These are phyloP conservation scores for Pythium coloratum DNA, from an alignment of 352 stramenopile genomes.

Conservation along the genomic window DNA sequence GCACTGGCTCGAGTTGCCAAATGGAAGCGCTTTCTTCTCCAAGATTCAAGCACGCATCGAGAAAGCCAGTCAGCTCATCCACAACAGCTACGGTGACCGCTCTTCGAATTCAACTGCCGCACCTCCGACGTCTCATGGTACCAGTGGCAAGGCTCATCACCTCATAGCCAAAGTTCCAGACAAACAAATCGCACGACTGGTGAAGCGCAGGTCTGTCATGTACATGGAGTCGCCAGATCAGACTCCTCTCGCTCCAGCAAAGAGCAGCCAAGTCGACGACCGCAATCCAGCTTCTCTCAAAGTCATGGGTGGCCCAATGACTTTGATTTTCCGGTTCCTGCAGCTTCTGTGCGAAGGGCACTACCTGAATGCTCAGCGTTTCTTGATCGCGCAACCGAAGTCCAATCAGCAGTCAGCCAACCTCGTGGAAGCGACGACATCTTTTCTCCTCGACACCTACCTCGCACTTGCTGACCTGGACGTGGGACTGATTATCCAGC, in stretches of 20 bases:
- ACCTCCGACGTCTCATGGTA: background rate
- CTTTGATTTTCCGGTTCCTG: conserved; percentile 67
- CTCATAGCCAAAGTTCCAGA: background rate
- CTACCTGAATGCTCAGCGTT: conserved; percentile 61
- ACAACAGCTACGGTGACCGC: conserved; percentile 4
- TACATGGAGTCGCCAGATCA: background rate
- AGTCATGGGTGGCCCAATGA: conserved; percentile 32
- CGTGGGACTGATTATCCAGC: conserved; percentile 56
- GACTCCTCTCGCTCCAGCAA: background rate
- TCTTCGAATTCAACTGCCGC: background rate
- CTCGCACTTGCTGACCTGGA: conserved; percentile 48
- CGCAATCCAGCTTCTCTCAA: conserved; percentile 1
- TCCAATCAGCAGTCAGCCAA: conserved; percentile 34
- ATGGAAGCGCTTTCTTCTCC: conserved; percentile 47
- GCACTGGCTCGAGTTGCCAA: conserved; percentile 38
- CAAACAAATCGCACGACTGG: conserved; percentile 8
- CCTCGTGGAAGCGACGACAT: conserved; percentile 64
- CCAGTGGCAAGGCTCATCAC: background rate
- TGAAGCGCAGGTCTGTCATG: conserved; percentile 3
- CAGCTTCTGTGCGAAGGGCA: conserved; percentile 75
- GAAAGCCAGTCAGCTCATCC: conserved; percentile 24
- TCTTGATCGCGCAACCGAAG: conserved; percentile 47
- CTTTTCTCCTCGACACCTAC: conserved; percentile 68
- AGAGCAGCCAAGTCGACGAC: background rate
- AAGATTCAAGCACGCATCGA: conserved; percentile 35